Evolutionary conservation across 1,284 basidiomycete species (phyloP), one percentile per base, ranked within the genome.

Genomic region (Ustilago bromivora): DNA sequence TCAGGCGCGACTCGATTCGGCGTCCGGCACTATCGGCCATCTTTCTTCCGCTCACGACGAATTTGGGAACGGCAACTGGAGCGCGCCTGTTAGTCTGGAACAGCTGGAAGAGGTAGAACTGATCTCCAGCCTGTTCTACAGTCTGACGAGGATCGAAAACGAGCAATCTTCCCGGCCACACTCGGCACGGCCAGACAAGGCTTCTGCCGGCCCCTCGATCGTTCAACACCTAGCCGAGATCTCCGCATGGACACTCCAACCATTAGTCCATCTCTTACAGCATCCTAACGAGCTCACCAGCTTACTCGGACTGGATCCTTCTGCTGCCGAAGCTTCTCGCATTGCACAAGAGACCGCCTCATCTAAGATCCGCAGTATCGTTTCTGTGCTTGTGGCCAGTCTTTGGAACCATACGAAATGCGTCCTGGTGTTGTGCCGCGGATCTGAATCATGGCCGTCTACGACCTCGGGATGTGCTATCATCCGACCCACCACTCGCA

Each of bases 211-310:
- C 4, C 36, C 38, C 19, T 70, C 66, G 12, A 68, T 66, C 28
- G 61, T 63, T 23, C 66, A 64, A 35, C 66, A 66, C 53, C 57
- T 71, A 2, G 71, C 68, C 43, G 52, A 61, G 36, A 61, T 59
- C 35, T 64, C 71, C 12, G 64, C 58, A 3, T 56, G 58, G 59
- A 61, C 68, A n/a, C 88, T 98, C 0, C 93, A 94, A 83, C 92
- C 95, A 71, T 87, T 96, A 65, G 94, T 94, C 83, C 95, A 95
- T 80, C 93, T 94, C 0, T 89, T 96, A 60, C 92, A 93, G 1
- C 95, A 97, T 87, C 95, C 96, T 8, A 92, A 94, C 79, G 92
- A 94, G 78, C 89, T 97, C 23, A 90, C 91, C 0, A 92, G 91
- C 66, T 88, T 94, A 46, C 88, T 96, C 70, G 93, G 95, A 89